Conservation (phyloP, 371 early-diverging fungal species). For the Rhizomucor pusillus region DNA sequence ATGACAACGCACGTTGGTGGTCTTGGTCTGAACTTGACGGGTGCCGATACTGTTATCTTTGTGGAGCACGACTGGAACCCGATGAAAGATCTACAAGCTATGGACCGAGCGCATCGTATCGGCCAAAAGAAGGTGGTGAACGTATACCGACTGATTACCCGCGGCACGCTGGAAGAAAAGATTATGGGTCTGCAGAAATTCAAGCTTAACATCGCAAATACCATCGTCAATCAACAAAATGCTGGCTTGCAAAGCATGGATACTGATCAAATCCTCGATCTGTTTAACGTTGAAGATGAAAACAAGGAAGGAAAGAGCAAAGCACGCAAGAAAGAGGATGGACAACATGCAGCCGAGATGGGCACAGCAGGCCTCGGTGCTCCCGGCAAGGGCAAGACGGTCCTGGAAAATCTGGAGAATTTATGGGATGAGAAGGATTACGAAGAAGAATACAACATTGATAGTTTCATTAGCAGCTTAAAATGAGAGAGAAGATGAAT, state of each 20-base stretch:
- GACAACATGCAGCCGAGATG: neutral
- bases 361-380: slow-evolving; percentile 11
- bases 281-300: slow-evolving; percentile 72
- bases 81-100: slow-evolving; percentile 95
- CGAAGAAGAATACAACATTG: slow-evolving; percentile 85
- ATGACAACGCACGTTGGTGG: slow-evolving; percentile 99
- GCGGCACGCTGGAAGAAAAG: slow-evolving; percentile 93
- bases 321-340: slow-evolving; percentile 18
- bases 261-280: slow-evolving; percentile 90
- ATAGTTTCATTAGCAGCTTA: slow-evolving; percentile 76
- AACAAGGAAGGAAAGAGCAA: slow-evolving; percentile 37
- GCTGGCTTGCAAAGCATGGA: slow-evolving; percentile 91
- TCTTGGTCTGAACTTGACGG: slow-evolving; percentile 97
- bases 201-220: slow-evolving; percentile 98
- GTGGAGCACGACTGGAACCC: slow-evolving; percentile 99
- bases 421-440: slow-evolving; percentile 96
- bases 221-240: slow-evolving; percentile 98
- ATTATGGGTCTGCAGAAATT: slow-evolving; percentile 98
- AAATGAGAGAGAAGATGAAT: slow-evolving; percentile 25
- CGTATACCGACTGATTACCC: slow-evolving; percentile 90
- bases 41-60: slow-evolving; percentile 99
- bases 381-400: slow-evolving; percentile 63
- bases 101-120: slow-evolving; percentile 97
- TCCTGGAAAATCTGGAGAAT: slow-evolving; percentile 81
- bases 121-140: slow-evolving; percentile 98